phyloP scores from a whole-genome alignment of 768 basidiomycete genomes.

The Amanita rubescens region DNA sequence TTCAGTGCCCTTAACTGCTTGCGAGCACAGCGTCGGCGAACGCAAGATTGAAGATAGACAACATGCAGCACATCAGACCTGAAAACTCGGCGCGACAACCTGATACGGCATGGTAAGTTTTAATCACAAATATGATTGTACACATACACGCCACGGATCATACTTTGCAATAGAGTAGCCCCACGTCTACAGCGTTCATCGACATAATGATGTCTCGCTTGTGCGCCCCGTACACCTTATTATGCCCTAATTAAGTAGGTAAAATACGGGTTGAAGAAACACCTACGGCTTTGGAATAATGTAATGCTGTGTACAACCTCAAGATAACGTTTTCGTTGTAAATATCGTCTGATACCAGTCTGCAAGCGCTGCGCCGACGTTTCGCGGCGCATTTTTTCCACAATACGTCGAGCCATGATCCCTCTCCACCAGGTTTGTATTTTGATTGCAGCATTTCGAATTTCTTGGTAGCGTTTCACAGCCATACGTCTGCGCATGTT shows the following conservation, averaged over 20 bases:
- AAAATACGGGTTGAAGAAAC: background rate
- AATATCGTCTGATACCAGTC: constrained; percentile 56
- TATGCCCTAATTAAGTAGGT: background rate
- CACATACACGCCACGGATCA: constrained; percentile 83
- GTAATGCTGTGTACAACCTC: constrained; percentile 55
- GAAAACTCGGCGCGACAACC: constrained; percentile 48
- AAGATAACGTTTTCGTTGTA: constrained; percentile 67
- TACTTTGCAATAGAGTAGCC: constrained; percentile 68
- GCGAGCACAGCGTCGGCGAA: constrained; percentile 82
- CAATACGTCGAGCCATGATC: constrained; percentile 66
- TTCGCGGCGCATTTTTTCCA: constrained; percentile 64
- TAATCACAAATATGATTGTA: background rate
- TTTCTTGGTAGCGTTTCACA: constrained; percentile 64
- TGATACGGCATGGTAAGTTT: constrained; percentile 18
- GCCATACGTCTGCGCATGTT: constrained; percentile 88
- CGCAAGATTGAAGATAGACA: constrained; percentile 83
- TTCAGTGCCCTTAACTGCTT: constrained; percentile 78
- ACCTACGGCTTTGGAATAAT: constrained; percentile 79
- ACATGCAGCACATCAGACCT: constrained; percentile 61
- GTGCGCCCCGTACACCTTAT: constrained; percentile 73
- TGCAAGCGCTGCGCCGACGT: constrained; percentile 75
- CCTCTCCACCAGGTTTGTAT: constrained; percentile 96
- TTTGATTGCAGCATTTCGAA: constrained; percentile 68
- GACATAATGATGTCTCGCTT: constrained; percentile 53
- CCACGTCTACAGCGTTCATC: constrained; percentile 52